phyloP scores from a whole-genome alignment of 768 basidiomycete species.

The Hortiboletus campestris region DNA sequence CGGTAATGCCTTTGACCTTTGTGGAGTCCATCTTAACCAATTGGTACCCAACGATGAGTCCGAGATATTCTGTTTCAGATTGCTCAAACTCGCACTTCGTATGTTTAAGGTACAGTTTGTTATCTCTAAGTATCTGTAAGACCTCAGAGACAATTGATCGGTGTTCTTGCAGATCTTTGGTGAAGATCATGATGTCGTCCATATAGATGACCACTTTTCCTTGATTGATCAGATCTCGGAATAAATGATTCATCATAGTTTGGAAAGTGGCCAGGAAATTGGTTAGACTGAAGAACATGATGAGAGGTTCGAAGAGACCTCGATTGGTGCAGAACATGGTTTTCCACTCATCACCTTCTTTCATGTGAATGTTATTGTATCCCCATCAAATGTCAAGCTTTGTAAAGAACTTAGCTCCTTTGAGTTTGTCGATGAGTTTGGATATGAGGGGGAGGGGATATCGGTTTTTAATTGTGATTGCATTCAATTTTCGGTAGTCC shows the following conservation, averaged over 20 bases:
- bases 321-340: conserved; percentile 25
- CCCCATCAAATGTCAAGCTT: conserved; percentile 32
- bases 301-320: background rate
- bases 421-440: conserved; percentile 25
- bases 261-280: background rate
- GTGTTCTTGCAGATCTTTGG: conserved; percentile 30
- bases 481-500: background rate
- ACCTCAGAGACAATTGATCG: background rate
- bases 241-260: background rate
- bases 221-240: background rate
- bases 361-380: conserved; percentile 34
- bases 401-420: conserved; percentile 21
- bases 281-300: background rate
- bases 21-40: background rate
- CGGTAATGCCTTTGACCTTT: background rate
- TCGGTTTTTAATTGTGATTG: background rate
- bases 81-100: background rate
- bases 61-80: background rate
- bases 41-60: background rate
- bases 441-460: background rate
- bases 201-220: conserved; percentile 27
- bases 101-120: conserved; percentile 1
- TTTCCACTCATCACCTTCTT: conserved; percentile 31
- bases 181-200: conserved; percentile 41
- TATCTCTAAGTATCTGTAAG: fast-evolving